A percentile compares a stretch with the other conserved stretches of the same genome.
Evolutionary conservation across 192 early-diverging fungal genomes (phyloP).

Genomic region (Thoreauomyces humboldtii): DNA sequence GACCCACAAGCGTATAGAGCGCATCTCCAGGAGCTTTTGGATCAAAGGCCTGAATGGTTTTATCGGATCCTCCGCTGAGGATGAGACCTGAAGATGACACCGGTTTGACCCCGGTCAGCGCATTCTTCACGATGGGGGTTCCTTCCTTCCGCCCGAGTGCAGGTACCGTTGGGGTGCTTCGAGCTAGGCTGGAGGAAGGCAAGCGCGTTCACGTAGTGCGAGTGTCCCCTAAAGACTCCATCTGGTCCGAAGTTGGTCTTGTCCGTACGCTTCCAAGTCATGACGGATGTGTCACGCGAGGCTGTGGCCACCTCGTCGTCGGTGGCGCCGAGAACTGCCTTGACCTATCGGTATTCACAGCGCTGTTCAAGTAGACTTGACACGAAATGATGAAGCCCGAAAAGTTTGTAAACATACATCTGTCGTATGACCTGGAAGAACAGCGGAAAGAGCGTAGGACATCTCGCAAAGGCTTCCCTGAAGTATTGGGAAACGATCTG

Average conservation of each 20-base stretch:
- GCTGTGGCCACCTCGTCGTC: conserved; percentile 16
- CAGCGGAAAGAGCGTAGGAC: conserved; percentile 52
- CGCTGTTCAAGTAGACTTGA: not conserved
- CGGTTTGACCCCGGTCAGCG: not conserved
- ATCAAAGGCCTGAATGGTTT: conserved; percentile 79
- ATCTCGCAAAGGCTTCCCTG: not conserved
- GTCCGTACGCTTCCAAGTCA: conserved; percentile 64
- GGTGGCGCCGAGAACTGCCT: conserved; percentile 14
- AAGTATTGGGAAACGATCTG: no score
- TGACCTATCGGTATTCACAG: conserved; percentile 26
- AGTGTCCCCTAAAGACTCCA: conserved; percentile 63
- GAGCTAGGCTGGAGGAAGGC: conserved; percentile 55
- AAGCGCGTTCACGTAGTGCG: conserved; percentile 77
- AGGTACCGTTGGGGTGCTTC: conserved; percentile 60
- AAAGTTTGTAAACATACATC: conserved; percentile 38
- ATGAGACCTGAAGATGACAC: conserved; percentile 62
- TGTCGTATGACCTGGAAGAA: conserved; percentile 48
- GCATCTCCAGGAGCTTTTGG: conserved; percentile 54
- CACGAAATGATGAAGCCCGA: not conserved
- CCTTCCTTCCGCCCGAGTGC: not conserved
- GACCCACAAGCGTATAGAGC: conserved; percentile 70
- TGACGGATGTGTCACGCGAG: conserved; percentile 38
- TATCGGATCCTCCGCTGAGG: conserved; percentile 80
- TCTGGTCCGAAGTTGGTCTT: conserved; percentile 52
- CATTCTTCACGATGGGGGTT: not conserved